Evolutionary conservation across 257 asterid genomes (phyloP), one percentile per base, ranked within the genome.

Genomic region (Parsonsia alboflavescens): DNA sequence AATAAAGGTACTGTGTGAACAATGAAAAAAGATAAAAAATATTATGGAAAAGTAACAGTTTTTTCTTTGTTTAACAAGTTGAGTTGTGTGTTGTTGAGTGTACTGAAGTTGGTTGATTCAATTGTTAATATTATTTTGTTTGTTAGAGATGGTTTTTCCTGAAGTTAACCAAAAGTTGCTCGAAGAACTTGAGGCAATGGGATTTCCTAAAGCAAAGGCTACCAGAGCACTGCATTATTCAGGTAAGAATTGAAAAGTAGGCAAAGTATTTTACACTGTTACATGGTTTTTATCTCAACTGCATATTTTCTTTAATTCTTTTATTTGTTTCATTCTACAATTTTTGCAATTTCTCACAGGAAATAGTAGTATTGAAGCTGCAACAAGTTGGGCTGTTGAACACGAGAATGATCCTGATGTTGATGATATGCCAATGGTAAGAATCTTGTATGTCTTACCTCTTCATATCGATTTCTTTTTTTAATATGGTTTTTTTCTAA

Each of bases 361-460:
- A 70, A 92, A 92, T 79, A 81, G 71, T 75, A 86, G 84, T 79
- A 84, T 85, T 58, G 98, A 95, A 87, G 93, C 93, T 73, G 96
- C 98, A 36, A 96, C 80, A 77, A 90, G 87, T 85, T 95, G 99
- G 99, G 82, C 86, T 39, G 96, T 90, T 73, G 97, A 95, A 76
- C 97, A 95, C 82, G 98, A 92, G 82, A 89, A 88, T 80, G 97
- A 95, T 79, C 80, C 91, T 19, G 93, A 94, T 75, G 87, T 95
- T 75, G 98, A 95, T 71, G 88, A 87, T 80, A 83, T 90, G 90
- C 98, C 91, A 68, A 58, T 87, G 97, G 99, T 89, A 92, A 30
- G 87, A 76, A 33, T 75, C 58, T 30, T 53, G 28, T 69, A 8
- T 41, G 4, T 19, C 28, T 3, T 63, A 21, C 15, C 73, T 50